Base-by-base conservation (phyloP, 139 green algal species). In the Volvox africanus region DNA sequence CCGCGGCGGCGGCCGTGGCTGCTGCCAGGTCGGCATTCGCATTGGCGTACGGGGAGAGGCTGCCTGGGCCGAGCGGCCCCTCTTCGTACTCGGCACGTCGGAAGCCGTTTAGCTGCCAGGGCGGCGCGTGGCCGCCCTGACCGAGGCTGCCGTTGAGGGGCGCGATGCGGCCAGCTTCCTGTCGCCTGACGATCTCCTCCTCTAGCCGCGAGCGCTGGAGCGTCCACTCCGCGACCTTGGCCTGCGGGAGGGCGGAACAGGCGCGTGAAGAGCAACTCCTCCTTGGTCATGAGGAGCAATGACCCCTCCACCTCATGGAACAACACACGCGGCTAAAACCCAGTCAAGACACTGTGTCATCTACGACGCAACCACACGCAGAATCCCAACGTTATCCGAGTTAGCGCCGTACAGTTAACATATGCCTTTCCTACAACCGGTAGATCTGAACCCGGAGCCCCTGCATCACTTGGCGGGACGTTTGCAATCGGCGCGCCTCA, bases 141-240 rank as follows among this genome's bases (percentile, higher is more conserved):
- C 77, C 35, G 30, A 33, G 26, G 44, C 14, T 32, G 75, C 75
- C 75, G 75, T 81, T 81, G 75, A 84, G 78, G 35, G 89, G 92
- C 50, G 87, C 33, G 86, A 90, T 93, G 69, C 92, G 89, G 44
- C 32, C 67, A 2, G 86, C 92, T 44, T 94, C 92, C 75, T 93
- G 92, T 33, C 92, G 78, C 69, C 92, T 84, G n/a, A 94, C 85
- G 24, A 94, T 92, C 89, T 94, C 92, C 80, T 94, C 92, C 79
- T 94, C 92, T 22, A 94, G 80, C 0, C 92, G 88, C 0, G 88
- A 89, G 2, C 92, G 89, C 61, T 91, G 89, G 68, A 88, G 32
- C 55, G 89, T 83, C 92, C 92, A 94, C 36, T 82, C 71, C 26
- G 73, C 36, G 61, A 94, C 55, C 79, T 92, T 81, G 61, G 5